A percentile compares a stretch with the other conserved stretches of the same genome.
Evolutionary conservation across 345 rosid species (phyloP).

Genomic region (Murraya paniculata): DNA sequence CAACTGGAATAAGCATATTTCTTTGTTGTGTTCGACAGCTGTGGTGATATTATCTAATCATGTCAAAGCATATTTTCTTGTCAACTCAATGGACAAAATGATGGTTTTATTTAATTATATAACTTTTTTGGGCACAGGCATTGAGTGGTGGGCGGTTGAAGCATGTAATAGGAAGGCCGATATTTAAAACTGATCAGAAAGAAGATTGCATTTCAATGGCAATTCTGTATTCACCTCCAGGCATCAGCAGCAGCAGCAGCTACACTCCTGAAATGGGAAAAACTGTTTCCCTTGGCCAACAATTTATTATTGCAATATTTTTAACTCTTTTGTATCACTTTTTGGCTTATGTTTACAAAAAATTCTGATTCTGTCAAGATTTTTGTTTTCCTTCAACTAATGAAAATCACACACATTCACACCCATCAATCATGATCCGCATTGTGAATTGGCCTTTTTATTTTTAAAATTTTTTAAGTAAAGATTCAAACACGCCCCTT

Average conservation of each 20-base stretch:
- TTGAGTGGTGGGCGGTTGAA: slow-evolving; percentile 52
- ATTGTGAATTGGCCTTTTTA: too few relatives aligned
- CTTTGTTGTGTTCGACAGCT: slow-evolving; percentile 2
- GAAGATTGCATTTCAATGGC: slow-evolving; percentile 57
- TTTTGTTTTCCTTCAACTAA: not conserved
- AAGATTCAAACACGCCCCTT: too few relatives aligned
- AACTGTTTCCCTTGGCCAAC: slow-evolving; percentile 59
- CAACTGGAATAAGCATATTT: slow-evolving; percentile 16
- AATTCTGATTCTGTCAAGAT: slow-evolving; percentile 16
- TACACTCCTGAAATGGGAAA: slow-evolving; percentile 14
- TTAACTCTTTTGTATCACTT: slow-evolving; percentile 52
- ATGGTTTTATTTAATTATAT: not conserved
- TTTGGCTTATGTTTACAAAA: slow-evolving; percentile 30
- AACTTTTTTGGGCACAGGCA: slow-evolving; percentile 22
- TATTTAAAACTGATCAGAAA: slow-evolving; percentile 34
- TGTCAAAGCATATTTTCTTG: not conserved
- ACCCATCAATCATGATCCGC: not conserved
- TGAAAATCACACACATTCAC: not conserved
- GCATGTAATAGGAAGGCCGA: slow-evolving; percentile 64
- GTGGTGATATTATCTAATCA: not conserved
- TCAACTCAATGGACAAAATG: not conserved
- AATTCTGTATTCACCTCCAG: slow-evolving; percentile 40
- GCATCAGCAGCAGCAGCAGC: slow-evolving; percentile 4
- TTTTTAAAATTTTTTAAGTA: too few relatives aligned
- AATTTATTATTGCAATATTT: slow-evolving; percentile 46